Conservation (phyloP, 176 grass and related monocot genomes). For the Oryza meridionalis region DNA sequence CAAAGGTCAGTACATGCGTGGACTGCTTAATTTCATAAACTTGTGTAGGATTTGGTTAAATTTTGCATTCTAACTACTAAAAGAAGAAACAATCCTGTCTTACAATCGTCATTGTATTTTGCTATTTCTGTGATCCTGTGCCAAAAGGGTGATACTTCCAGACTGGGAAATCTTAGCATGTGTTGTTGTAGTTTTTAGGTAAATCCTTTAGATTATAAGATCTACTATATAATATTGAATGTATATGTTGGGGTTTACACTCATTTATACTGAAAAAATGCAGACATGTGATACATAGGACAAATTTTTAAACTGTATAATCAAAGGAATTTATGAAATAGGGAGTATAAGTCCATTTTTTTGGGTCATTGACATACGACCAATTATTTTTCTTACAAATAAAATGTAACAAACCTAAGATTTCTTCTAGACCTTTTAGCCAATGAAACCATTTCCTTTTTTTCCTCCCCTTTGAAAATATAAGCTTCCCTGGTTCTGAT, state of each 20-base stretch:
- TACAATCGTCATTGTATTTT: not conserved
- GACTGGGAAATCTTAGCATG: not conserved
- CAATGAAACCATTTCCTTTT: not conserved
- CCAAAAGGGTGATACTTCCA: not conserved
- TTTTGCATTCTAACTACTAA: not conserved
- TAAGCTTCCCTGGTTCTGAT: not conserved
- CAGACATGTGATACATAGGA: not conserved
- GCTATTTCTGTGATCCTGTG: not conserved
- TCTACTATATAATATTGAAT: not conserved
- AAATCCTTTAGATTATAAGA: not conserved
- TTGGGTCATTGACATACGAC: not conserved
- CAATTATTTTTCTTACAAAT: not conserved
- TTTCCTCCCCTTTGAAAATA: not conserved
- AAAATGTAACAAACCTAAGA: not conserved
- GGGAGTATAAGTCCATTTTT: no score
- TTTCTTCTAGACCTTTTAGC: not conserved
- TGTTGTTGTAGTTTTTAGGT: not conserved
- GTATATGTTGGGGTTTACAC: not conserved
- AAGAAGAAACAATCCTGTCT: not conserved
- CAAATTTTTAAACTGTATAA: slow-evolving; percentile 8
- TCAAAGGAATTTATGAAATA: not conserved
- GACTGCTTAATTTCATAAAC: slow-evolving; percentile 4
- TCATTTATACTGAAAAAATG: not conserved
- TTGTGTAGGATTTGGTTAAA: not conserved
- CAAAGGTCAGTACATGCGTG: slow-evolving; percentile 34